Evolutionary conservation across 257 asterid genomes (phyloP).

Genomic region (Jacaranda copaia): DNA sequence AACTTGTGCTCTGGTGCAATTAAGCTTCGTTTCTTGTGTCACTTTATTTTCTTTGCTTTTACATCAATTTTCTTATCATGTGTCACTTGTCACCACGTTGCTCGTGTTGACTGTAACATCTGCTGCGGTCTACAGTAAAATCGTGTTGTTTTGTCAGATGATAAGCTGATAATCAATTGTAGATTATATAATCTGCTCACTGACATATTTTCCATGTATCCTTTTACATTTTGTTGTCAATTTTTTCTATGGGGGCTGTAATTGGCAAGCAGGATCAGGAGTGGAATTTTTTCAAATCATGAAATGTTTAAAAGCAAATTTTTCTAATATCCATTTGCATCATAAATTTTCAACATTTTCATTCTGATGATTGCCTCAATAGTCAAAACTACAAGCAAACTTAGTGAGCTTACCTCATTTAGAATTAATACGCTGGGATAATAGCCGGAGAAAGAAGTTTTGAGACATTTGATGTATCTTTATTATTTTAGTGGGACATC

Average conservation of each 20-base stretch:
- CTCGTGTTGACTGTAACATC: neutral
- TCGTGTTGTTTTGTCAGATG: slow-evolving; percentile 3
- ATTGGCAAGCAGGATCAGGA: too few relatives aligned
- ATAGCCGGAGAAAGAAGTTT: too few relatives aligned
- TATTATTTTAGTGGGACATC: too few relatives aligned
- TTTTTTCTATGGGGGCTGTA: too few relatives aligned
- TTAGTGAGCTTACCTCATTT: neutral
- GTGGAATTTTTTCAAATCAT: too few relatives aligned
- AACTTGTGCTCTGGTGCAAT: neutral
- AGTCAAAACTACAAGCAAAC: neutral
- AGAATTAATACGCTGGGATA: too few relatives aligned
- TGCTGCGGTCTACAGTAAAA: neutral
- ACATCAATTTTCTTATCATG: neutral
- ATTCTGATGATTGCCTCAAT: neutral
- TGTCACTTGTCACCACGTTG: neutral
- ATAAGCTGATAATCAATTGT: neutral
- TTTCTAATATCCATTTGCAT: neutral
- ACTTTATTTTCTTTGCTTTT: neutral
- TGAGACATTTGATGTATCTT: too few relatives aligned
- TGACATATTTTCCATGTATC: neutral
- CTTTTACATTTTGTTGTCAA: neutral
- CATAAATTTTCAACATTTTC: slow-evolving; percentile 1
- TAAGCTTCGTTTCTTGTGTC: slow-evolving; percentile 4
- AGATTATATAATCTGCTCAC: neutral
- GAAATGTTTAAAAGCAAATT: too few relatives aligned